Conservation (phyloP, 805 yeast genomes). For the Maudiozyma saulgeensis region DNA sequence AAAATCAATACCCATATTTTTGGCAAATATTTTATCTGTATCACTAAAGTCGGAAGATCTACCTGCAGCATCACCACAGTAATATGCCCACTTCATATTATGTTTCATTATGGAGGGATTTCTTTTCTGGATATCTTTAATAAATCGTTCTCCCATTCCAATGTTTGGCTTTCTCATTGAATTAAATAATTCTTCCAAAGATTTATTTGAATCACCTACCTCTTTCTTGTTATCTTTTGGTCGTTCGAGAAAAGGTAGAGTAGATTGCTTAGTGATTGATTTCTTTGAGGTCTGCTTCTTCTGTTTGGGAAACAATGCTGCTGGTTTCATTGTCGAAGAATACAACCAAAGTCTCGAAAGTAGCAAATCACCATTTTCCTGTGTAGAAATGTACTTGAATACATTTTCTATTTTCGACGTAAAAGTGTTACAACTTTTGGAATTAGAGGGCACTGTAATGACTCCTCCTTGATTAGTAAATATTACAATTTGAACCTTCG, state of each 20-base stretch:
- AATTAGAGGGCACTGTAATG: conserved; percentile 20
- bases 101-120: conserved; percentile 2
- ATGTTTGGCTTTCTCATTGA: conserved; percentile 59
- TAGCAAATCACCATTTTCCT: conserved; percentile 20
- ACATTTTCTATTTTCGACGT: conserved; percentile 34
- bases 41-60: conserved; percentile 69
- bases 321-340: conserved; percentile 54
- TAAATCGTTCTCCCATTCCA: conserved; percentile 67
- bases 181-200: conserved; percentile 10
- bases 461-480: conserved; percentile 80
- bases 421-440: conserved; percentile 33
- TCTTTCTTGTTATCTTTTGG: not conserved
- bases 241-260: not conserved
- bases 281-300: not conserved
- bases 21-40: conserved; percentile 65
- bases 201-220: not conserved
- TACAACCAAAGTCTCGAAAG: conserved; percentile 37
- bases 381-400: conserved; percentile 20
- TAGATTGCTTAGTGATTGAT: not conserved
- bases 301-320: conserved; percentile 13
- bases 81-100: conserved; percentile 26
- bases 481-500: conserved; percentile 43
- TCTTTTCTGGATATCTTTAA: conserved; percentile 28
- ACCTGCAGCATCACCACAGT: conserved; percentile 97
- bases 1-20: conserved; percentile 43